Evolutionary conservation across 805 yeast genomes (phyloP).

Genomic region (Pichia pseudocactophila): DNA sequence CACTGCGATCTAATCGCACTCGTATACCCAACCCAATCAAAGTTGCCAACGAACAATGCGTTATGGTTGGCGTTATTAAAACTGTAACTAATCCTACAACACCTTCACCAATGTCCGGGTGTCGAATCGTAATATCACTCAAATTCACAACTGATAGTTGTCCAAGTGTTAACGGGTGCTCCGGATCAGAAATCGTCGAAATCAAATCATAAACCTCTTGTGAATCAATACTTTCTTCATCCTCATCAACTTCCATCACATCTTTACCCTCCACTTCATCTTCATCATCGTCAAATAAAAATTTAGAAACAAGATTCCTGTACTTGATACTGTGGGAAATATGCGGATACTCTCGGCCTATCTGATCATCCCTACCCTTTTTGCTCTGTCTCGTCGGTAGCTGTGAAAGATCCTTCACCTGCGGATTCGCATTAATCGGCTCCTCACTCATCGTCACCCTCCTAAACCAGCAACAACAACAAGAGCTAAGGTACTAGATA

Average conservation of each 20-base stretch:
- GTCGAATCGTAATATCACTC: constrained; percentile 63
- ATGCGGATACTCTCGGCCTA: constrained; percentile 2
- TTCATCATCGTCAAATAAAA: constrained; percentile 1
- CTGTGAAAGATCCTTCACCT: constrained; percentile 62
- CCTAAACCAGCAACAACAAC: not conserved
- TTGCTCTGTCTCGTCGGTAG: constrained; percentile 55
- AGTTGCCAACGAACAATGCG: constrained; percentile 95
- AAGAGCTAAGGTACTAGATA: too few relatives aligned
- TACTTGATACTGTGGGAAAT: not conserved
- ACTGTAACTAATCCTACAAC: constrained; percentile 66
- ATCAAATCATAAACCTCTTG: constrained; percentile 87
- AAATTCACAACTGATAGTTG: constrained; percentile 90
- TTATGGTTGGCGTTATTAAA: constrained; percentile 91
- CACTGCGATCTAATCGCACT: constrained; percentile 80
- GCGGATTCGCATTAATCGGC: constrained; percentile 87
- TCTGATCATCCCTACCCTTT: not conserved
- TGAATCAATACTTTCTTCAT: constrained; percentile 63
- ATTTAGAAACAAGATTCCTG: not conserved
- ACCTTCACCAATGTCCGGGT: constrained; percentile 41
- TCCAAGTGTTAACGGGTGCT: constrained; percentile 90
- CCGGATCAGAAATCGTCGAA: constrained; percentile 89
- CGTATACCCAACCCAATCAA: constrained; percentile 91
- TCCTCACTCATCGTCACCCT: constrained; percentile 29
- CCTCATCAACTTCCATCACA: constrained; percentile 9
- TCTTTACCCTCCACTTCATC: not conserved